Percentiles rank a stretch among this genome's conserved stretches.
Conservation (phyloP, 2,329 filamentous ascomycete species). For the Ceratocystis eucalypticola region DNA sequence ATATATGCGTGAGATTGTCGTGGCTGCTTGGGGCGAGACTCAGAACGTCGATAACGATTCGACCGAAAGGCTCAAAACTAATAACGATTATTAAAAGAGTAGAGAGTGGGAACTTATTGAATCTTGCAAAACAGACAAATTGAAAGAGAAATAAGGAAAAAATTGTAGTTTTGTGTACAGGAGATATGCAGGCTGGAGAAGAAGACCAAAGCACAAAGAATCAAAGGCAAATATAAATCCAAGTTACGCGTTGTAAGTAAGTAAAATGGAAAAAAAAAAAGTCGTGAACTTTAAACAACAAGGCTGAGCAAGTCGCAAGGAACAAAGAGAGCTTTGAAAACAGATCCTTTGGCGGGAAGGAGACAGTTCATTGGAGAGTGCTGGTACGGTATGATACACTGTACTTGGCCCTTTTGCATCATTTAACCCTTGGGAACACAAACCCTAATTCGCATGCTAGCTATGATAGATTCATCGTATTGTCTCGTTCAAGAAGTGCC, state of each 20-base stretch:
- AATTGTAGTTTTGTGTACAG: background rate
- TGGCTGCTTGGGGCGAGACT: background rate
- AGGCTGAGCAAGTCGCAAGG: background rate
- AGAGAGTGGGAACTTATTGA: too few species aligned
- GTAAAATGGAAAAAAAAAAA: background rate
- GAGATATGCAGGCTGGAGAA: background rate
- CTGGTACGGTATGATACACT: background rate
- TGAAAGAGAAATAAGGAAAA: background rate
- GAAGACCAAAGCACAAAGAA: background rate
- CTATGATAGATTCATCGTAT: too few species aligned
- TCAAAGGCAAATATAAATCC: background rate
- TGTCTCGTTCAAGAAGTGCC: too few species aligned
- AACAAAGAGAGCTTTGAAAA: constrained; percentile 1
- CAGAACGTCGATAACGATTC: background rate
- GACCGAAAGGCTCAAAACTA: background rate
- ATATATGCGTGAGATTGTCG: too few species aligned
- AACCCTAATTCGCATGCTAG: background rate
- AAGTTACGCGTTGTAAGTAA: background rate
- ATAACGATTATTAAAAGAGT: background rate
- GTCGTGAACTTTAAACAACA: background rate
- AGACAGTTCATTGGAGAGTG: background rate
- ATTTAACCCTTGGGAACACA: background rate
- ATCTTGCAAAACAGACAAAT: too few species aligned
- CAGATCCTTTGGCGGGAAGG: background rate
- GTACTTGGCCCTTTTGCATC: background rate